Evolutionary conservation across 192 early-diverging fungal species (phyloP).

Genomic region (Coemansia sp.): DNA sequence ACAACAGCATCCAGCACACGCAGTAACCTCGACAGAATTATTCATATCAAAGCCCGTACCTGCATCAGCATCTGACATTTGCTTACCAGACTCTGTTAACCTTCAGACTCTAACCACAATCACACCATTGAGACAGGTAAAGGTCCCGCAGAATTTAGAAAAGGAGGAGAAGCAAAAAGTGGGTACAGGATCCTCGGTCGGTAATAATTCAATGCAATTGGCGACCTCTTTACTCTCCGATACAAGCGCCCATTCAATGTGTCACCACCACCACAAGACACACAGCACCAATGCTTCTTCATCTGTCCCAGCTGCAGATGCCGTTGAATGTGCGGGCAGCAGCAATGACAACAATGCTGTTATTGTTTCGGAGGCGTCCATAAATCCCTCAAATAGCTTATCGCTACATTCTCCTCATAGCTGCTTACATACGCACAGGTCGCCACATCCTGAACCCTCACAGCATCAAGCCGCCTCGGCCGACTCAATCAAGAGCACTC

Average conservation of each 20-base stretch:
- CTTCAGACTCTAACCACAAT: not conserved
- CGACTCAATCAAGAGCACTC: not conserved
- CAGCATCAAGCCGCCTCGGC: not conserved
- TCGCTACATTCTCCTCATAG: not conserved
- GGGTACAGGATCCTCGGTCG: no score
- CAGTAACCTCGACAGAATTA: not conserved
- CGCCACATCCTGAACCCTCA: constrained; percentile 1
- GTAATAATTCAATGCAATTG: not conserved
- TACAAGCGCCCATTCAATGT: not conserved
- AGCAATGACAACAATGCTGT: constrained; percentile 2
- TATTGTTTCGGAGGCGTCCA: not conserved
- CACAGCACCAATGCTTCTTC: not conserved
- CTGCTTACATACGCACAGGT: constrained; percentile 8
- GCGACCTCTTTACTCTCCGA: not conserved
- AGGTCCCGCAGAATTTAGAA: not conserved
- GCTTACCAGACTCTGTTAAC: not conserved
- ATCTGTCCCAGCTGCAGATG: not conserved
- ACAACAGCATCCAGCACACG: not conserved
- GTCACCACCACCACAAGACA: not conserved
- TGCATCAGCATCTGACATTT: not conserved
- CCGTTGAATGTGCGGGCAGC: not conserved
- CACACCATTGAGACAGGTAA: not conserved
- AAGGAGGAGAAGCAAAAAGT: not conserved
- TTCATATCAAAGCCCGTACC: not conserved
- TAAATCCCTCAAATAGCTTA: not conserved